Conservation (phyloP, 202 grass and related monocot genomes). For the Eragrostis tef region DNA sequence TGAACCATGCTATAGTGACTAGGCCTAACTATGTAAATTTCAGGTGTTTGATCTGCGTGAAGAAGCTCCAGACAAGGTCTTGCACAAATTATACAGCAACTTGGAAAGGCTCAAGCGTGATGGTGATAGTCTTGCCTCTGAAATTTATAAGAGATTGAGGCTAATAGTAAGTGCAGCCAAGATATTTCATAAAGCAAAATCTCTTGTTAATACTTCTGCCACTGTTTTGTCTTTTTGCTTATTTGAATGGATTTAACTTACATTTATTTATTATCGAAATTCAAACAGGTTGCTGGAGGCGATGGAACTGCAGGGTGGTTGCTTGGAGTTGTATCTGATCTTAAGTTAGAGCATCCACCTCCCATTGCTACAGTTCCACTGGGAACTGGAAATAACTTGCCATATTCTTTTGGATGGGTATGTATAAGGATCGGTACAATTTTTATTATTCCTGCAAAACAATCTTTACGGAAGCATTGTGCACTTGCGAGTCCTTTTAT, state of each 20-base stretch:
- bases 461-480: not conserved
- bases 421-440: slow-evolving; percentile 37
- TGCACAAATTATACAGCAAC: slow-evolving; percentile 75
- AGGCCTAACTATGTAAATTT: slow-evolving; percentile 49
- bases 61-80: slow-evolving; percentile 82
- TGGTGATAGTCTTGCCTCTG: slow-evolving; percentile 71
- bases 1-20: slow-evolving; percentile 16
- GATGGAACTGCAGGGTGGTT: slow-evolving; percentile 91
- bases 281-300: slow-evolving; percentile 90
- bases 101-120: slow-evolving; percentile 70
- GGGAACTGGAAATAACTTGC: slow-evolving; percentile 97
- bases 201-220: slow-evolving; percentile 32
- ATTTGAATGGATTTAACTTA: slow-evolving; percentile 37
- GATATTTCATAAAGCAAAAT: slow-evolving; percentile 43
- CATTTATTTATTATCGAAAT: slow-evolving; percentile 33
- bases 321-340: slow-evolving; percentile 90
- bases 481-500: slow-evolving; percentile 34
- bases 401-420: slow-evolving; percentile 99
- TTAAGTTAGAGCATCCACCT: slow-evolving; percentile 79
- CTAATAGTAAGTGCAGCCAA: slow-evolving; percentile 77
- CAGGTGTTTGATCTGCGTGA: slow-evolving; percentile 83
- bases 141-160: slow-evolving; percentile 70
- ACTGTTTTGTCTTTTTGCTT: slow-evolving; percentile 20
- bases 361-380: slow-evolving; percentile 84
- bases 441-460: not conserved